phyloP scores from a whole-genome alignment of 2,329 filamentous ascomycete species.

The Alternaria conjuncta region DNA sequence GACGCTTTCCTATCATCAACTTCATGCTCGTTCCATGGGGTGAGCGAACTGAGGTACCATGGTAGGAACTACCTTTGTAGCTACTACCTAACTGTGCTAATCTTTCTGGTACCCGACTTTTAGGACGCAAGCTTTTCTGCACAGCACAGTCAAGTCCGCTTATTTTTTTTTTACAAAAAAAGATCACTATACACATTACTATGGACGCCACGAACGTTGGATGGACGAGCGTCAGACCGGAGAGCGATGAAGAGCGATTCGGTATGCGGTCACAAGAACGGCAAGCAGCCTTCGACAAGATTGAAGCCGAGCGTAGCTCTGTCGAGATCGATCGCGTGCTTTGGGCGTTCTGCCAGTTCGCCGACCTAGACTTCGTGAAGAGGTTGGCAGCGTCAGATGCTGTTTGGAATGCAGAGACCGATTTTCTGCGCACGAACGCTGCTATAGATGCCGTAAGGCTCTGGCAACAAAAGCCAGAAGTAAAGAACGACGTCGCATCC shows the following conservation, averaged over 20 bases:
- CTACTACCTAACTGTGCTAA: not conserved
- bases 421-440: no score
- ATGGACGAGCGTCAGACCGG: not conserved
- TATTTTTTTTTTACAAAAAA: not conserved
- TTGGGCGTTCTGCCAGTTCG: conserved; percentile 16
- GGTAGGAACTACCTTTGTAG: no score
- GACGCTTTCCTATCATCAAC: no score
- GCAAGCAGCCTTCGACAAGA: not conserved
- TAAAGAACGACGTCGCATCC: not conserved
- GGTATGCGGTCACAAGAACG: not conserved
- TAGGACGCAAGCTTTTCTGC: not conserved
- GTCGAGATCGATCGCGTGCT: not conserved
- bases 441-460: not conserved
- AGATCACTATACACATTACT: not conserved
- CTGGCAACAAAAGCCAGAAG: not conserved
- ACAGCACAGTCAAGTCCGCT: not conserved
- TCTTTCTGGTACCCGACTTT: not conserved
- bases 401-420: no score
- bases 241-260: not conserved
- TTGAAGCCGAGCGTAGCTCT: not conserved
- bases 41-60: no score
- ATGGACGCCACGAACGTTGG: not conserved
- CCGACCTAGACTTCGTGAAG: not conserved
- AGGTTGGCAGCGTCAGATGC: not conserved
- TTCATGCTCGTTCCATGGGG: no score